Conservation (phyloP, 2,329 filamentous ascomycete species). For the Coniella lustricola region DNA sequence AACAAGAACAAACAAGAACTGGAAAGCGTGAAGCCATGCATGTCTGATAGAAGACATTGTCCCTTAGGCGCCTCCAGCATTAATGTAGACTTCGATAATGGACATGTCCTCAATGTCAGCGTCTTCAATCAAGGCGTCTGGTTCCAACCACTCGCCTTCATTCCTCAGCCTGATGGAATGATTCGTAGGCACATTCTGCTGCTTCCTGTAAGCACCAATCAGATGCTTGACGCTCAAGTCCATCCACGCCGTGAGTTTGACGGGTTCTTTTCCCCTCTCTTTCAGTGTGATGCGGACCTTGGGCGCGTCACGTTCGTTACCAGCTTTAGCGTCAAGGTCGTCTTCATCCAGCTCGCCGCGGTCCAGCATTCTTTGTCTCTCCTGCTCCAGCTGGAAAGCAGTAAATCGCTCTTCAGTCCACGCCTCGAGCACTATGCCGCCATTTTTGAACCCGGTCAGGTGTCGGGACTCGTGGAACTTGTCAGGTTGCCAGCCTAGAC, state of each 20-base stretch:
- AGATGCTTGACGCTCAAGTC: conserved; percentile 57
- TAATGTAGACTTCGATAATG: conserved; percentile 65
- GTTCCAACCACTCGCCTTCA: conserved; percentile 66
- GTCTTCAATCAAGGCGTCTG: conserved; percentile 52
- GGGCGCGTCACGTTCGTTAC: conserved; percentile 10
- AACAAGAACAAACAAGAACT: background rate
- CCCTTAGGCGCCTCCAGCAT: conserved; percentile 26
- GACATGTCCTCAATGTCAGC: conserved; percentile 71
- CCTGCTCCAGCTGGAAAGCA: conserved; percentile 40
- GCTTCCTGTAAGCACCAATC: conserved; percentile 52
- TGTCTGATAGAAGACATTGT: too few relatives aligned
- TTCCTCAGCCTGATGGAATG: conserved; percentile 58
- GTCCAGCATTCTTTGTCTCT: conserved; percentile 37
- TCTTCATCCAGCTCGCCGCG: conserved; percentile 33
- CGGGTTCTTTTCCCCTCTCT: conserved; percentile 41
- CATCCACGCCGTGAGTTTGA: conserved; percentile 43
- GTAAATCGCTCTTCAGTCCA: conserved; percentile 62
- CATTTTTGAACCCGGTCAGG: conserved; percentile 37
- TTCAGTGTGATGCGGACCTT: conserved; percentile 48
- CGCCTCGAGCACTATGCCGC: conserved; percentile 66
- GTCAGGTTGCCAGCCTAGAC: conserved; percentile 52
- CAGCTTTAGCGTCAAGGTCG: conserved; percentile 22
- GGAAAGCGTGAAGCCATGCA: too few relatives aligned
- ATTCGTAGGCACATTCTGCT: conserved; percentile 42
- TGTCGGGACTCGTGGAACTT: conserved; percentile 27